Evolutionary conservation across 148 eudicot genomes (phyloP).

Genomic region (Rhododendron vialii): DNA sequence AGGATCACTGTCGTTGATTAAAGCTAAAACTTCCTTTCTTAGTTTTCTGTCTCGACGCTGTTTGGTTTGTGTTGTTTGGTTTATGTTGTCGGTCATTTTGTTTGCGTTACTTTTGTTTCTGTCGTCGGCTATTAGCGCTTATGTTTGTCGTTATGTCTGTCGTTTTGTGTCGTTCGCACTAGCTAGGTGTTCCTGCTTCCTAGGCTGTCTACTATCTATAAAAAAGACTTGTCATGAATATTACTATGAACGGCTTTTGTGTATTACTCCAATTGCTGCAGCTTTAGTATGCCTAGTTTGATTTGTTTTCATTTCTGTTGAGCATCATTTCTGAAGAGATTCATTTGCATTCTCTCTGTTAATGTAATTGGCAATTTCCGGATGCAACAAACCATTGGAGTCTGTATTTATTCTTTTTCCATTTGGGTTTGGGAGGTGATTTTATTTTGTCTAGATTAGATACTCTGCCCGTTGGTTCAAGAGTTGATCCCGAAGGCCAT

Average conservation of each 20-base stretch:
- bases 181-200: not conserved
- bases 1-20: too few relatives aligned
- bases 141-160: not conserved
- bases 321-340: not conserved
- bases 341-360: not conserved
- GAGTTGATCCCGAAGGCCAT: too few relatives aligned
- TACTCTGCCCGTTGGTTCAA: too few relatives aligned
- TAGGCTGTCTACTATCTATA: not conserved
- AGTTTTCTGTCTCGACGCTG: not conserved
- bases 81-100: not conserved
- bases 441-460: too few relatives aligned
- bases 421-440: too few relatives aligned
- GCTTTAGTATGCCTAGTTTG: not conserved
- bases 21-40: too few relatives aligned
- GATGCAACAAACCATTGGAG: too few relatives aligned
- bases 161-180: not conserved
- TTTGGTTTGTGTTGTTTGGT: not conserved
- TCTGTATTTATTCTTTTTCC: too few relatives aligned
- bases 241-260: not conserved
- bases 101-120: too few relatives aligned
- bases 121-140: not conserved
- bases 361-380: too few relatives aligned
- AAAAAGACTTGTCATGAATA: not conserved
- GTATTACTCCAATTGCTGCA: not conserved
- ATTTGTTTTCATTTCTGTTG: not conserved